Conservation (phyloP, 305 asterid species). For the Petunia hybrid region DNA sequence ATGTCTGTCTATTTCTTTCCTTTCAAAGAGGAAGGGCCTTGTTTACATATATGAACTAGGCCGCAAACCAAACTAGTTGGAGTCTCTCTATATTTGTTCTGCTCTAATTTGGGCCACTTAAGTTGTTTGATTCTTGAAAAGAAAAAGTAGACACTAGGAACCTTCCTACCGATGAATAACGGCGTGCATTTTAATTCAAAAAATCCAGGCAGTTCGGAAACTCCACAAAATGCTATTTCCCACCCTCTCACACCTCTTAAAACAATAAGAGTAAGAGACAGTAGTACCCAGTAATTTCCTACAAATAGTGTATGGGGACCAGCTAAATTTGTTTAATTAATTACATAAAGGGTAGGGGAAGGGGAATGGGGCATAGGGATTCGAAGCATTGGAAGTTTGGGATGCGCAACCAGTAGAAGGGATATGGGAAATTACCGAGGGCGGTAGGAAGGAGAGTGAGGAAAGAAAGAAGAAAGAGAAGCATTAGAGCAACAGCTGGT, state of each 20-base stretch:
- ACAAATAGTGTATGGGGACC: no score
- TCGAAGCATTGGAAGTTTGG: not conserved
- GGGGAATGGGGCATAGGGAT: not conserved
- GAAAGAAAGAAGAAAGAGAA: conserved; percentile 46
- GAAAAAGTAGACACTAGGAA: not conserved
- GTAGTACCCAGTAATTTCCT: not conserved
- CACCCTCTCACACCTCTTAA: not conserved
- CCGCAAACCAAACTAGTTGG: conserved; percentile 1
- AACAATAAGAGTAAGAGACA: not conserved
- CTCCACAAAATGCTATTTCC: not conserved
- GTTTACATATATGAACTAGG: not conserved
- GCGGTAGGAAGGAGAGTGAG: conserved; percentile 44
- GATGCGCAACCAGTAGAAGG: not conserved
- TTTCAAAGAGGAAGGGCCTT: not conserved
- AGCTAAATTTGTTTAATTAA: no score
- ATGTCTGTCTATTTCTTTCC: not conserved
- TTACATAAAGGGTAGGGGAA: not conserved
- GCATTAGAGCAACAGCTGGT: conserved; percentile 11
- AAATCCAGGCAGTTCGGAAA: conserved; percentile 17
- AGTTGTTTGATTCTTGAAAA: not conserved
- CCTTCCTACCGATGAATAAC: not conserved
- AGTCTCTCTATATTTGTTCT: not conserved
- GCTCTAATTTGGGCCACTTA: not conserved
- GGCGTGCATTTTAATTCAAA: not conserved
- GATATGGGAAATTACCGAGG: conserved; percentile 43